Percentiles rank a stretch among this genome's conserved stretches.
These are phyloP conservation scores for Lippia alba DNA, from an alignment of 305 asterid genomes.

Conservation along the genomic window DNA sequence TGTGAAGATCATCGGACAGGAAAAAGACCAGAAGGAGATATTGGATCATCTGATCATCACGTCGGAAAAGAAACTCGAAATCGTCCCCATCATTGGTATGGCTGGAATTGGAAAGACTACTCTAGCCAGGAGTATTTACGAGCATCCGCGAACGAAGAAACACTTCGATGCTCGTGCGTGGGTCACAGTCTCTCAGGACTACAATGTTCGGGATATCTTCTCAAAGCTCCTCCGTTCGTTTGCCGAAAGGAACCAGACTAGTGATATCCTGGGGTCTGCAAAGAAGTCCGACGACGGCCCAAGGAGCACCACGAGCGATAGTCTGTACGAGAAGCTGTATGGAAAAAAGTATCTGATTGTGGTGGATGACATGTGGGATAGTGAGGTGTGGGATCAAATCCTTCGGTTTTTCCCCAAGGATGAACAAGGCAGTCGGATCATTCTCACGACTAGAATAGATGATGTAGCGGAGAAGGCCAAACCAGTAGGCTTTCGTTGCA, in stretches of 20 bases:
- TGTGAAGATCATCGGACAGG: conserved; percentile 39
- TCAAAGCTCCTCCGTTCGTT: conserved; percentile 32
- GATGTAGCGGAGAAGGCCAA: not conserved
- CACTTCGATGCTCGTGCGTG: conserved; percentile 35
- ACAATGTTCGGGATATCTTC: conserved; percentile 33
- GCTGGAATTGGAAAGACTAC: conserved; percentile 51
- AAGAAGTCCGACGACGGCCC: conserved; percentile 21
- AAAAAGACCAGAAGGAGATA: conserved; percentile 19
- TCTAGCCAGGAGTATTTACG: conserved; percentile 42
- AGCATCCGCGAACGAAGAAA: not conserved
- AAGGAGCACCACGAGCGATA: not conserved
- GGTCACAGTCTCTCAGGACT: conserved; percentile 45
- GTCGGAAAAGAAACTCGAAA: not conserved
- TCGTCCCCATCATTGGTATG: conserved; percentile 43
- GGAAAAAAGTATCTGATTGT: conserved; percentile 37
- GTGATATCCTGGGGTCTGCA: not conserved
- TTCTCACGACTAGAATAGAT: conserved; percentile 37
- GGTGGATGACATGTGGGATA: conserved; percentile 48
- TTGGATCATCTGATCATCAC: not conserved
- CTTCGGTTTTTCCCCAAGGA: conserved; percentile 31
- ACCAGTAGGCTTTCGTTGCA: not conserved
- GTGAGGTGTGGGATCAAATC: conserved; percentile 26
- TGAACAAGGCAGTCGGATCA: conserved; percentile 42
- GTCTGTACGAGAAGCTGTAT: conserved; percentile 30
- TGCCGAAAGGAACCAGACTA: conserved; percentile 28